Conservation (phyloP, 148 eudicot genomes). For the Arctostaphylos glauca region DNA sequence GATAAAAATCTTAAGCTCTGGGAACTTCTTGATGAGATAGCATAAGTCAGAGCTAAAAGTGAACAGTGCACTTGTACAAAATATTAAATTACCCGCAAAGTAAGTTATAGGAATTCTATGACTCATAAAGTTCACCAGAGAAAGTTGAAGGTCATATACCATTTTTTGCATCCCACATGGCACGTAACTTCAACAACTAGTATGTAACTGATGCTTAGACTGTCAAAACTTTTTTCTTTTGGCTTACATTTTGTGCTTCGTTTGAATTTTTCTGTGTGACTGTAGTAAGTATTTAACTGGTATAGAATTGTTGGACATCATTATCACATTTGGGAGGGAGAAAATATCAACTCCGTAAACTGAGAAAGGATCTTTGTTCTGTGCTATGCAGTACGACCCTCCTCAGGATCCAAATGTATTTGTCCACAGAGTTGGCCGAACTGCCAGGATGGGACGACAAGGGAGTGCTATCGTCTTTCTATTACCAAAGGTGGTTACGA, state of each 20-base stretch:
- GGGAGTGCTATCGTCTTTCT: constrained; percentile 80
- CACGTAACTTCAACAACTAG: not conserved
- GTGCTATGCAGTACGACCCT: constrained; percentile 77
- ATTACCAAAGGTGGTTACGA: constrained; percentile 65
- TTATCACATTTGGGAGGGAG: not conserved
- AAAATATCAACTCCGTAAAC: not conserved
- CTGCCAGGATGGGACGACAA: constrained; percentile 89
- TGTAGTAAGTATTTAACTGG: not conserved
- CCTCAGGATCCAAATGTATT: constrained; percentile 95
- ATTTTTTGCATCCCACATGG: not conserved
- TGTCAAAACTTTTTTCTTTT: not conserved
- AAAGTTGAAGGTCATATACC: not conserved
- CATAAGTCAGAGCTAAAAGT: too few species aligned
- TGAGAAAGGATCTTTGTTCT: constrained; percentile 16
- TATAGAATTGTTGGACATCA: not conserved
- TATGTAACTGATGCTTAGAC: not conserved
- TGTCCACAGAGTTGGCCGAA: constrained; percentile 90
- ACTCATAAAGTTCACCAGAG: not conserved
- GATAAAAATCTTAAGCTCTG: too few species aligned
- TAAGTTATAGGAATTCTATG: not conserved
- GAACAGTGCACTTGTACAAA: too few species aligned
- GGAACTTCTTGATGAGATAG: too few species aligned
- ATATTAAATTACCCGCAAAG: not conserved
- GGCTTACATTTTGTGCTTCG: not conserved
- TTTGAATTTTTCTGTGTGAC: not conserved